phyloP scores from a whole-genome alignment of 495 filamentous ascomycete genomes.

The Trichoderma orchidacearum region DNA sequence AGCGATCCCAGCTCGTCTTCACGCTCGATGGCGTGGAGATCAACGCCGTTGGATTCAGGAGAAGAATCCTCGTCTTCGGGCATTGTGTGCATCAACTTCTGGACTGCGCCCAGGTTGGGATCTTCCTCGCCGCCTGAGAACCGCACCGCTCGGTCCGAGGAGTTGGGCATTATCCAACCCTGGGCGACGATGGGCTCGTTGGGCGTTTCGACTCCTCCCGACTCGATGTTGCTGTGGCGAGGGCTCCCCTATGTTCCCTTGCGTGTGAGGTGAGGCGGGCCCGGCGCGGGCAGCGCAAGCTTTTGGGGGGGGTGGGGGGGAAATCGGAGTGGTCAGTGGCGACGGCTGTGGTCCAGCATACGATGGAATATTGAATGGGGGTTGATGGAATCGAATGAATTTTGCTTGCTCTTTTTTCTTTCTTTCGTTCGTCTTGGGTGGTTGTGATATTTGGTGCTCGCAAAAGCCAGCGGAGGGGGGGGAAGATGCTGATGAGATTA shows the following conservation, averaged over 20 bases:
- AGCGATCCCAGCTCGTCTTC: slow-evolving; percentile 31
- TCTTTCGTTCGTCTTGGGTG: no score
- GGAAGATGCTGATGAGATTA: not conserved
- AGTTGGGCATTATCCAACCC: slow-evolving; percentile 21
- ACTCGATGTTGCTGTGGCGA: not conserved
- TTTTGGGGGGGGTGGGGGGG: no score
- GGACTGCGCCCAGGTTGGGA: not conserved
- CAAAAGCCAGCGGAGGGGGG: not conserved
- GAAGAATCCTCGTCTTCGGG: slow-evolving; percentile 38
- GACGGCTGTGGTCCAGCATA: no score
- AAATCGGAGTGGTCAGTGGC: no score
- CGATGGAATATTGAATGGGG: no score
- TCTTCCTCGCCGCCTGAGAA: slow-evolving; percentile 27
- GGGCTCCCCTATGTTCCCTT: not conserved
- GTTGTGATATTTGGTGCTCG: not conserved
- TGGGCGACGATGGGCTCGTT: not conserved
- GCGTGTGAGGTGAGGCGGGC: no score
- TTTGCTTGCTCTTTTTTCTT: no score
- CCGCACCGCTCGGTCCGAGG: slow-evolving; percentile 36
- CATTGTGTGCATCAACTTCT: slow-evolving; percentile 12
- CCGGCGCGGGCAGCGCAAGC: not conserved
- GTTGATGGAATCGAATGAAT: no score
- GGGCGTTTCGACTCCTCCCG: not conserved
- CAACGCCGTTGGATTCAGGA: slow-evolving; percentile 48
- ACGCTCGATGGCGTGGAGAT: slow-evolving; percentile 30